Percentiles rank a stretch among this genome's conserved stretches.
phyloP scores from a whole-genome alignment of 495 filamentous ascomycete genomes.

The Durotheca rogersii region DNA sequence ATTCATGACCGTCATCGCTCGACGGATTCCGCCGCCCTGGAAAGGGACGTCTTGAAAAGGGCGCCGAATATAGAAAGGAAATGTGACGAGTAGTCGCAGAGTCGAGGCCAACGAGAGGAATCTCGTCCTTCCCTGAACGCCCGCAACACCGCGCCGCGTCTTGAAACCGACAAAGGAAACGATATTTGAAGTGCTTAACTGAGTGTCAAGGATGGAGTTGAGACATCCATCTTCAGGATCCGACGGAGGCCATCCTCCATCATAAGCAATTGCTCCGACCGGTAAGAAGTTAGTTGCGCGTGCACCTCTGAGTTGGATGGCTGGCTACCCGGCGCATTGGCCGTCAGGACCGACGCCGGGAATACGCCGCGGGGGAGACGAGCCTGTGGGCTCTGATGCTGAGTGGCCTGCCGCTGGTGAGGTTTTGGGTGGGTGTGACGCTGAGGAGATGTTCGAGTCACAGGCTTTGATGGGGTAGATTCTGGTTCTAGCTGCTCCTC shows the following conservation, averaged over 20 bases:
- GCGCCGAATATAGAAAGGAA: conserved; percentile 4
- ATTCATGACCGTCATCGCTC: conserved; percentile 25
- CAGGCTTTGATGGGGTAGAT: background rate
- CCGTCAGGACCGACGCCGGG: conserved; percentile 26
- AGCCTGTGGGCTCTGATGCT: background rate
- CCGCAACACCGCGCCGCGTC: conserved; percentile 14
- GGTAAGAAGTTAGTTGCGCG: conserved; percentile 15
- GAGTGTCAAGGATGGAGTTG: conserved; percentile 3
- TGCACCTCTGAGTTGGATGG: conserved; percentile 9
- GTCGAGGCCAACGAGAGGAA: conserved; percentile 2
- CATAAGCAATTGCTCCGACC: conserved; percentile 38
- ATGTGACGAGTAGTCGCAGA: conserved; percentile 5
- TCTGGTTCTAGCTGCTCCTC: background rate
- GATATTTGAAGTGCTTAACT: conserved; percentile 8
- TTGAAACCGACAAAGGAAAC: conserved; percentile 15
- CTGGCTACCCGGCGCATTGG: conserved; percentile 20
- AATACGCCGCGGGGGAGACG: conserved; percentile 24
- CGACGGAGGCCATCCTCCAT: conserved; percentile 54
- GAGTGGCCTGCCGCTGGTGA: background rate
- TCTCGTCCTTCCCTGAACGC: conserved; percentile 5
- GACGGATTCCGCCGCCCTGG: conserved; percentile 13
- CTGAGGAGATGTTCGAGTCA: conserved; percentile 10
- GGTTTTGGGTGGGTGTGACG: conserved; percentile 13
- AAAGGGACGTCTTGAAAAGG: conserved; percentile 11
- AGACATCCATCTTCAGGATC: conserved; percentile 48